Conservation (phyloP, 208 protist genomes). For the Trypanosoma lewisi region DNA sequence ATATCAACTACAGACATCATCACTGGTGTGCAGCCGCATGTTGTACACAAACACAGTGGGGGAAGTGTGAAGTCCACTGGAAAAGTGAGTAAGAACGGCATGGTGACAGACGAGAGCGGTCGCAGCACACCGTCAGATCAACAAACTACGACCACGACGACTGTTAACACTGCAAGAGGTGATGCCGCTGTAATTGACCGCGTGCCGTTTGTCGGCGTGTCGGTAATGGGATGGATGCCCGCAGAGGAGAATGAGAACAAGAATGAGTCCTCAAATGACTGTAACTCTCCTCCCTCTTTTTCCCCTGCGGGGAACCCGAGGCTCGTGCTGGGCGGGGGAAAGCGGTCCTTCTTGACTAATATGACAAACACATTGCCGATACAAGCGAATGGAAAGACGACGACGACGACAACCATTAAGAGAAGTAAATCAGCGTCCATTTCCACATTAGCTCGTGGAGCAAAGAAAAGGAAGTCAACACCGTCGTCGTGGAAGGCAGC, state of each 20-base stretch:
- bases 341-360: slow-evolving; percentile 2
- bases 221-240: neutral
- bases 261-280: neutral
- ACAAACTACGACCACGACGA: too few species aligned
- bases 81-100: neutral
- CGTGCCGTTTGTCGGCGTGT: slow-evolving; percentile 21
- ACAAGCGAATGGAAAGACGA: too few species aligned
- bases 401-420: neutral
- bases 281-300: neutral
- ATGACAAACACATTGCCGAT: too few species aligned
- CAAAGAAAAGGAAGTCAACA: neutral
- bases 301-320: neutral
- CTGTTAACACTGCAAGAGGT: neutral
- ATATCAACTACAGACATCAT: neutral
- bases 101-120: neutral
- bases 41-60: neutral
- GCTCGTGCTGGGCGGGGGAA: slow-evolving; percentile 24
- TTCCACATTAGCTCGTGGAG: neutral
- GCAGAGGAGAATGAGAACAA: neutral
- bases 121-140: neutral
- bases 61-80: neutral
- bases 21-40: neutral
- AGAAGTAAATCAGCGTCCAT: slow-evolving; percentile 8
- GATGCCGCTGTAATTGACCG: neutral
- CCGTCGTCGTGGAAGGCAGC: neutral